phyloP scores from a whole-genome alignment of 139 green algal species.

The Chlorella sp. region DNA sequence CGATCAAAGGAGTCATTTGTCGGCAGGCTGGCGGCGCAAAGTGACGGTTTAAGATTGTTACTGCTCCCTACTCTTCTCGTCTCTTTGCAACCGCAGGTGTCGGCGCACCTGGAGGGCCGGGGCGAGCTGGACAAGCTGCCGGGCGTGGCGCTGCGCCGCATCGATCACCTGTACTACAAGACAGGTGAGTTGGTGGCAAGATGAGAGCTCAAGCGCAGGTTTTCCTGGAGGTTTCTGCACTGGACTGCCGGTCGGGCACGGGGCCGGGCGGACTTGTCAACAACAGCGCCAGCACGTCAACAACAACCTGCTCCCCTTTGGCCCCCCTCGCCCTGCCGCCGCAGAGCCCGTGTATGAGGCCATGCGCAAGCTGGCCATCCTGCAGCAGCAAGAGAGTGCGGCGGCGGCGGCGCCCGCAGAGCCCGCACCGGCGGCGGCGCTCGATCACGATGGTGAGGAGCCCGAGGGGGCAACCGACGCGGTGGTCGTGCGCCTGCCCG shows the following conservation, averaged over 20 bases:
- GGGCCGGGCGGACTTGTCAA: too few relatives aligned
- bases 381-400: slow-evolving; percentile 56
- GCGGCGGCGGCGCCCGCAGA: slow-evolving; percentile 29
- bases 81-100: background rate
- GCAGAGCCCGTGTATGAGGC: slow-evolving; percentile 79
- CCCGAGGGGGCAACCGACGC: slow-evolving; percentile 40
- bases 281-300: too few relatives aligned
- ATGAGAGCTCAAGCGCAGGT: too few relatives aligned
- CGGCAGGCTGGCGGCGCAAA: too few relatives aligned
- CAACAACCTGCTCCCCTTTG: too few relatives aligned
- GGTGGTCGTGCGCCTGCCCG: slow-evolving; percentile 71
- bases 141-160: slow-evolving; percentile 73
- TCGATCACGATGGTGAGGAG: slow-evolving; percentile 50
- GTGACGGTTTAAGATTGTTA: background rate
- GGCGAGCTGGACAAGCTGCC: slow-evolving; percentile 39
- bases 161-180: slow-evolving; percentile 99
- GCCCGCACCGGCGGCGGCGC: slow-evolving; percentile 20
- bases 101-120: slow-evolving; percentile 26
- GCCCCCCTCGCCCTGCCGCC: background rate
- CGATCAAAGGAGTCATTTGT: too few relatives aligned
- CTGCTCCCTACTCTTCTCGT: background rate
- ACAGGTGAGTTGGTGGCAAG: slow-evolving; percentile 49
- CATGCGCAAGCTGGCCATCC: slow-evolving; percentile 74
- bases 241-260: too few relatives aligned
- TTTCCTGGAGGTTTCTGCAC: too few relatives aligned